Base-by-base conservation (phyloP, 2,329 filamentous ascomycete species). In the Talaromyces marneffei region DNA sequence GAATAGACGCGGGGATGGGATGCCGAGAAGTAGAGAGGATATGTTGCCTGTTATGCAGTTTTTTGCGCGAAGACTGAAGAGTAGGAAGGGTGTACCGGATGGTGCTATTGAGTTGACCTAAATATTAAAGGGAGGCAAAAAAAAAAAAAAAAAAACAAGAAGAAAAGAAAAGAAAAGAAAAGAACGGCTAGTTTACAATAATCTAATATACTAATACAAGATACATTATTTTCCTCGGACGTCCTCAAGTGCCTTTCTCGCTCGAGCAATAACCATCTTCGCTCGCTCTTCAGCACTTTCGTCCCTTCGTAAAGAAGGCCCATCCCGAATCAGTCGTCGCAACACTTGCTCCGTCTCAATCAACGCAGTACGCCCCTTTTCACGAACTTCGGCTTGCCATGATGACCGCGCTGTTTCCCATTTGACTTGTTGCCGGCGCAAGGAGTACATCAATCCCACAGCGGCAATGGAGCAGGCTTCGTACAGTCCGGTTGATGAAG, bases 11-110 rank as follows among this genome's bases (percentile, higher is more conserved):
- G 89, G 87, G 5, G 91, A 96, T 73, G 83, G 83, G 1, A 96
- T 97, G 92, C 91, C 92, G n/a, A 79, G 81, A 50, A 88, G 82
- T 71, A 82, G 88, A 58, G 91, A 95, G 10, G 92, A 97, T 80
- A 92, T 95, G 83, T 71, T 92, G 69, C 92, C 92, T 0, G 83
- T 97, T 63, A 97, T 97, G 91, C 85, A 88, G 70, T 97, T 87
- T 72, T 83, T 80, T 66, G 77, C 75, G 23, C 69, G 76, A 37
- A 68, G 75, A 54, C 66, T 80, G 62, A 71, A 72, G 61, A 80
- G 77, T 69, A 71, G 73, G 61, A 71, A 74, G 58, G 78, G 78
- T 33, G 77, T 80, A 42, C 78, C 77, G 0, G 77, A 77, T 64
- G 78, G 76, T 2, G 76, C 75, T 67, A 67, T 80, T 37, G 77